phyloP scores from a whole-genome alignment of 106 monocot species.

The Acanthochlamys bracteata region DNA sequence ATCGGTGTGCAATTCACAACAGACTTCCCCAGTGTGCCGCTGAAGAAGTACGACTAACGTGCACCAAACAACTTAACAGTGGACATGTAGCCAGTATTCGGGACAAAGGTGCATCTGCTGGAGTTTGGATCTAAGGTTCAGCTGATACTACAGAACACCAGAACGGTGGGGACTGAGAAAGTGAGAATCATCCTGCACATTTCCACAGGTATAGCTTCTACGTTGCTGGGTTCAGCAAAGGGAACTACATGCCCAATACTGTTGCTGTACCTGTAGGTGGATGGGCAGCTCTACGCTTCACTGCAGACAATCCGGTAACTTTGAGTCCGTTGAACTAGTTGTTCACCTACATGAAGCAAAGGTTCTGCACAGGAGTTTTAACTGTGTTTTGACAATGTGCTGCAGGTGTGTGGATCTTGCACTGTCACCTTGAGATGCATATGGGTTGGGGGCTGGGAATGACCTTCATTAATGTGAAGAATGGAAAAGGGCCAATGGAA shows the following conservation, averaged over 20 bases:
- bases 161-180: slow-evolving; percentile 19
- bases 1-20: slow-evolving; percentile 9
- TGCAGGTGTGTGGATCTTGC: slow-evolving; percentile 53
- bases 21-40: slow-evolving; percentile 21
- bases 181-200: slow-evolving; percentile 50
- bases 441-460: slow-evolving; percentile 37
- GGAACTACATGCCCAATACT: slow-evolving; percentile 26
- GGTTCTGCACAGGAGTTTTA: no score
- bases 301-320: slow-evolving; percentile 39
- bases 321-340: no score
- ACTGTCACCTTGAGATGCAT: slow-evolving; percentile 50
- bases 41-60: slow-evolving; percentile 21
- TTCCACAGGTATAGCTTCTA: slow-evolving; percentile 43
- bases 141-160: slow-evolving; percentile 33
- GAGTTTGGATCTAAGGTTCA: slow-evolving; percentile 25
- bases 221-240: slow-evolving; percentile 31
- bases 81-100: slow-evolving; percentile 14
- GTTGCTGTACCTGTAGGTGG: slow-evolving; percentile 41
- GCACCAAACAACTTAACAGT: slow-evolving; percentile 24
- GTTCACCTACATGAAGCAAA: background rate
- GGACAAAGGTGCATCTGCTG: slow-evolving; percentile 13
- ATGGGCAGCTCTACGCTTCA: slow-evolving; percentile 45
- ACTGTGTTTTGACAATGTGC: no score
- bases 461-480: slow-evolving; percentile 48
- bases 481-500: slow-evolving; percentile 38